These are phyloP conservation scores for Brettanomyces nanus DNA, from an alignment of 805 yeast genomes.

Conservation along the genomic window DNA sequence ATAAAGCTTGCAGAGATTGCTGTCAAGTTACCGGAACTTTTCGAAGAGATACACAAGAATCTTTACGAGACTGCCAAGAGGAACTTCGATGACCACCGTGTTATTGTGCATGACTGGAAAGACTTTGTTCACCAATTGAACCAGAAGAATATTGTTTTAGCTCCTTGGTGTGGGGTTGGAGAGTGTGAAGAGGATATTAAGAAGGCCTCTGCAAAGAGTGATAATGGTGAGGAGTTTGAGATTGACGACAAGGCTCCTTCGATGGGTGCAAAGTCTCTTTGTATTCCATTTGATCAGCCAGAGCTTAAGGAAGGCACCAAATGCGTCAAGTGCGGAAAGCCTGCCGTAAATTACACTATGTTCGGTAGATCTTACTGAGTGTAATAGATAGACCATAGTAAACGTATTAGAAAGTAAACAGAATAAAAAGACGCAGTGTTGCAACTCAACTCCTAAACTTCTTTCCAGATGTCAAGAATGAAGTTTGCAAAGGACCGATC, in stretches of 20 bases:
- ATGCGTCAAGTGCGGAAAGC: constrained; percentile 77
- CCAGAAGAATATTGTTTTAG: constrained; percentile 77
- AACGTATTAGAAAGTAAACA: no score
- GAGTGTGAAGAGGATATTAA: constrained; percentile 97
- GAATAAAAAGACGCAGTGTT: no score
- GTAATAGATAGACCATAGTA: no score
- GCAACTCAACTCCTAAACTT: no score
- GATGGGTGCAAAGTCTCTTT: constrained; percentile 98
- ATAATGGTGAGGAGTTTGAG: constrained; percentile 78
- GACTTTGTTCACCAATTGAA: constrained; percentile 92
- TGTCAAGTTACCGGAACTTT: constrained; percentile 58
- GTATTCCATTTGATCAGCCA: constrained; percentile 95
- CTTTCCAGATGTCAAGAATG: no score
- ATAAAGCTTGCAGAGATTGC: constrained; percentile 62
- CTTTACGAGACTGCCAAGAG: constrained; percentile 73
- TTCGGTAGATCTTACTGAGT: constrained; percentile 90
- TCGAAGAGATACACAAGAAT: constrained; percentile 74
- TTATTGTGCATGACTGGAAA: constrained; percentile 73
- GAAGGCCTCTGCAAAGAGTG: constrained; percentile 74
- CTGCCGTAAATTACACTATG: constrained; percentile 81
- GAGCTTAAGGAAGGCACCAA: constrained; percentile 66
- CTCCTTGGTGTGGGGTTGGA: constrained; percentile 96
- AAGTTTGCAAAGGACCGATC: no score
- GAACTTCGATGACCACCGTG: constrained; percentile 76
- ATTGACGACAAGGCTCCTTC: constrained; percentile 95